Conservation (phyloP, 2,329 filamentous ascomycete genomes). For the Aspergillus sp. region DNA sequence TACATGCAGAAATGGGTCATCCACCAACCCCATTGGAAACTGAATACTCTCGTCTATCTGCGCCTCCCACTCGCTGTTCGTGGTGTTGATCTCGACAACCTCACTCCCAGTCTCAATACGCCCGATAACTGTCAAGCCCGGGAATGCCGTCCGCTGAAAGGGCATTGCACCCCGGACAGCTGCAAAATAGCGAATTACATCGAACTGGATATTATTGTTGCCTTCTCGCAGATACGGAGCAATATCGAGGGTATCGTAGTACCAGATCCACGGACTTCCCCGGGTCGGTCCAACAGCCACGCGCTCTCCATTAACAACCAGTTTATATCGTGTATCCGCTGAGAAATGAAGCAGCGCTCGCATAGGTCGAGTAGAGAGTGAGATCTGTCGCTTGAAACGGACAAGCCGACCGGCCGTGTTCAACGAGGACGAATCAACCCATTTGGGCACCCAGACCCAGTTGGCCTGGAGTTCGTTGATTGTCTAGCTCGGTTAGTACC, state of each 20-base stretch:
- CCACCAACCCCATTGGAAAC: slow-evolving; percentile 28
- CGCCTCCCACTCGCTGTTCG: slow-evolving; percentile 16
- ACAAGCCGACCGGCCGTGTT: slow-evolving; percentile 12
- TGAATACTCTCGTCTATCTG: slow-evolving; percentile 19
- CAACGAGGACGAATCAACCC: slow-evolving; percentile 8
- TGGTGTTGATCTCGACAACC: slow-evolving; percentile 14
- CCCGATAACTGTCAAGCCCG: slow-evolving; percentile 30
- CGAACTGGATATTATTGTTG: slow-evolving; percentile 22
- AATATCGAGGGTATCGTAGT: slow-evolving; percentile 33
- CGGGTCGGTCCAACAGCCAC: slow-evolving; percentile 40
- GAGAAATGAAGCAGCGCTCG: slow-evolving; percentile 11
- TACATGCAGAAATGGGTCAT: slow-evolving; percentile 46
- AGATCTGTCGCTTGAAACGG: not conserved
- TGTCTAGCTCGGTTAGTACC: not conserved
- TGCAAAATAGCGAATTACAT: slow-evolving; percentile 29
- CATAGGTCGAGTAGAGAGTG: not conserved
- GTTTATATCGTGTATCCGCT: slow-evolving; percentile 47
- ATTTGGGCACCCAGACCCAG: slow-evolving; percentile 16
- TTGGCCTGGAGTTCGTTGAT: slow-evolving; percentile 14
- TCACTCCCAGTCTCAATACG: slow-evolving; percentile 12
- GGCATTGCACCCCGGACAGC: slow-evolving; percentile 28
- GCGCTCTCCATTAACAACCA: slow-evolving; percentile 39
- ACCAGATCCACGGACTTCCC: slow-evolving; percentile 35
- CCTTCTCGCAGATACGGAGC: slow-evolving; percentile 22
- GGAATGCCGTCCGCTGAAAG: slow-evolving; percentile 27